phyloP scores from a whole-genome alignment of 1,139 yeast species.

The Debaryomycetaceae sp. region DNA sequence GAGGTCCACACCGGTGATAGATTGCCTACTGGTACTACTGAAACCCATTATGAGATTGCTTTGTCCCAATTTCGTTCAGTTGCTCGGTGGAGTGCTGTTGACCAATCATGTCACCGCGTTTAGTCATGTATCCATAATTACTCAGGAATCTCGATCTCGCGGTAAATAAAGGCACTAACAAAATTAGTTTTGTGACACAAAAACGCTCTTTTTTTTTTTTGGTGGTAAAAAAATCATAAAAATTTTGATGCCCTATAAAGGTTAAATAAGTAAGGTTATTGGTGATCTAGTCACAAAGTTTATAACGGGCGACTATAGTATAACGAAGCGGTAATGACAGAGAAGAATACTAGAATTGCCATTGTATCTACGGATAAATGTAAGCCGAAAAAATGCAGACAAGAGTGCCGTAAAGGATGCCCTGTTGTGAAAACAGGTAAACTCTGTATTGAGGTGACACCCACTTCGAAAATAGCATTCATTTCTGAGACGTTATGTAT shows the following conservation, averaged over 20 bases:
- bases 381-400: conserved; percentile 97
- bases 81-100: not conserved
- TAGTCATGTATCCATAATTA: conserved; percentile 7
- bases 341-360: conserved; percentile 81
- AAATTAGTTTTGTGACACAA: conserved; percentile 5
- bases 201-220: conserved; percentile 1
- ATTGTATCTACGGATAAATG: conserved; percentile 91
- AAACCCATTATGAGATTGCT: no score
- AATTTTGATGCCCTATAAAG: not conserved
- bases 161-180: conserved; percentile 5
- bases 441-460: conserved; percentile 93
- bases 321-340: conserved; percentile 33
- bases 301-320: not conserved
- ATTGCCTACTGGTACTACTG: no score
- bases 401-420: conserved; percentile 94
- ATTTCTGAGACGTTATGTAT: conserved; percentile 94
- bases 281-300: not conserved
- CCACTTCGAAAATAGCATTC: conserved; percentile 87
- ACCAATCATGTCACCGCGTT: conserved; percentile 3
- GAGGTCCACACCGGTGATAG: no score
- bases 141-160: not conserved
- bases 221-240: conserved; percentile 1
- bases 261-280: not conserved
- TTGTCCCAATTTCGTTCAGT: no score
- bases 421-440: conserved; percentile 98